Evolutionary conservation across 2,329 filamentous ascomycete genomes (phyloP).

Genomic region (Nothopassalora personata): DNA sequence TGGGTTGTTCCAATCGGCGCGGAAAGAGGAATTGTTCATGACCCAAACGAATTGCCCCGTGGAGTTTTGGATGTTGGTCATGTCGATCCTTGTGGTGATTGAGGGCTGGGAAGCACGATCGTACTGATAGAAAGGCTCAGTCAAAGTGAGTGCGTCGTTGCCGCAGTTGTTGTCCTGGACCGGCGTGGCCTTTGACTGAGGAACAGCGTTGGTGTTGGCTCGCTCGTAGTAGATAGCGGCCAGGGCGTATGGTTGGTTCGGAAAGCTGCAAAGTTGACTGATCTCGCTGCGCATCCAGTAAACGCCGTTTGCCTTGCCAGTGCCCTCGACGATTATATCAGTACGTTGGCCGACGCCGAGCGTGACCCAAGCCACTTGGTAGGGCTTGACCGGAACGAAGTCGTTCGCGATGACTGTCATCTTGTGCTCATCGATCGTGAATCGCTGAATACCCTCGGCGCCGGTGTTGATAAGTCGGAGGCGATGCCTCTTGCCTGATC

Average conservation of each 20-base stretch:
- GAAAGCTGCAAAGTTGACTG: conserved; percentile 16
- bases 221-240: conserved; percentile 62
- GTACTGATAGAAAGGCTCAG: conserved; percentile 51
- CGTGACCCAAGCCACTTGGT: conserved; percentile 39
- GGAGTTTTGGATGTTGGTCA: conserved; percentile 40
- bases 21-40: conserved; percentile 48
- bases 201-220: conserved; percentile 42
- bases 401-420: conserved; percentile 41
- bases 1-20: conserved; percentile 42
- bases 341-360: conserved; percentile 53
- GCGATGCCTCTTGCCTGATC: conserved; percentile 35
- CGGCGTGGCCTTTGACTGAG: conserved; percentile 44
- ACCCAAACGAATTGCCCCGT: conserved; percentile 52
- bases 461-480: conserved; percentile 40
- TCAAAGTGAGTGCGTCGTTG: conserved; percentile 52
- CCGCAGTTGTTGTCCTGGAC: conserved; percentile 45
- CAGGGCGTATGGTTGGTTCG: conserved; percentile 38
- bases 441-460: conserved; percentile 38
- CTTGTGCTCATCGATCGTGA: conserved; percentile 44
- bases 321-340: conserved; percentile 42
- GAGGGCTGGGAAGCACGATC: conserved; percentile 29
- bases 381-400: conserved; percentile 38
- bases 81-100: conserved; percentile 39
- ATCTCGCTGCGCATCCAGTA: conserved; percentile 34
- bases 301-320: conserved; percentile 20